These are phyloP conservation scores for Puccinia horiana DNA, from an alignment of 1,284 basidiomycete genomes.

Conservation along the genomic window DNA sequence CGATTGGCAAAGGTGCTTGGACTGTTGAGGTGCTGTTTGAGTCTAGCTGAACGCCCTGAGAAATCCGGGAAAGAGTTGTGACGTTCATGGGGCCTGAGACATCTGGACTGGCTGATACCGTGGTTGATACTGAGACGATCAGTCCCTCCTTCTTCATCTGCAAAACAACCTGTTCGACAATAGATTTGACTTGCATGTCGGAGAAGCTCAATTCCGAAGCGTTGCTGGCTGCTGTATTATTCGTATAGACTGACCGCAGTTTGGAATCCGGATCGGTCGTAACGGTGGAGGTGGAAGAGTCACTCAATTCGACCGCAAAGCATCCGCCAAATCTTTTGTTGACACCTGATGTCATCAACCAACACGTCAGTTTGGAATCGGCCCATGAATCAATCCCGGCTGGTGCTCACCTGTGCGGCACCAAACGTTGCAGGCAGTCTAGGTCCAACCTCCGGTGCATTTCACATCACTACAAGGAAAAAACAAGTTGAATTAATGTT, in stretches of 20 bases:
- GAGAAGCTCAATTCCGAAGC: background rate
- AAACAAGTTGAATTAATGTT: background rate
- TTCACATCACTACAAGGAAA: background rate
- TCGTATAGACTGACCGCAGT: too few relatives aligned
- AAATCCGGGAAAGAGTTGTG: background rate
- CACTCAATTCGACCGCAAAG: slow-evolving; percentile 36
- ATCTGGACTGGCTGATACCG: background rate
- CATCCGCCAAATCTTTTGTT: slow-evolving; percentile 46
- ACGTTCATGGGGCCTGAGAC: background rate
- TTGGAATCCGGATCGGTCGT: too few relatives aligned
- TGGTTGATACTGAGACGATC: background rate
- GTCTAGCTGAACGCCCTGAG: background rate
- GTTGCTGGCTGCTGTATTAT: too few relatives aligned
- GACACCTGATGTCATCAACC: background rate
- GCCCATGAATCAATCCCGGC: background rate
- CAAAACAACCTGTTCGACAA: background rate
- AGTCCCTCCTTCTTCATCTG: slow-evolving; percentile 16
- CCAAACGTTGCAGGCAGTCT: slow-evolving; percentile 40
- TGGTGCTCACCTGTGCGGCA: slow-evolving; percentile 24
- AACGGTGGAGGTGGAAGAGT: too few relatives aligned
- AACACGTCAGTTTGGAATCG: background rate
- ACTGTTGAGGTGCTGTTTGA: background rate
- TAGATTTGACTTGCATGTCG: background rate
- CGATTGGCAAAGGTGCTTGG: background rate
- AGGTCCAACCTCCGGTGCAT: slow-evolving; percentile 41